These are phyloP conservation scores for Pseudogymnoascus sp. DNA, from an alignment of 2,329 filamentous ascomycete genomes.

Conservation along the genomic window DNA sequence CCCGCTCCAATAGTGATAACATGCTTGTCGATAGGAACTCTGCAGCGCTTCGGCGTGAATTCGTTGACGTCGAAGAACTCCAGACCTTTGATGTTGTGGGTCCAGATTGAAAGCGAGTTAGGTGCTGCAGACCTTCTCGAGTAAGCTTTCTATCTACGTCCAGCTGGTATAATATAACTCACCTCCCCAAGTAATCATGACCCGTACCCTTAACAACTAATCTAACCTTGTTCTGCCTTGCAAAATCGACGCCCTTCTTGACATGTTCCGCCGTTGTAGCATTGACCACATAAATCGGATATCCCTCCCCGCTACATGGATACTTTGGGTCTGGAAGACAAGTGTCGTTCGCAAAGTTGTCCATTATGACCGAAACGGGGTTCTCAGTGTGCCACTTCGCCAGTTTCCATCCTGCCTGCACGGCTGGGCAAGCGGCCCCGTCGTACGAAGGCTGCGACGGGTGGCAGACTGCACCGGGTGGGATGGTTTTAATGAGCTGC, in stretches of 20 bases:
- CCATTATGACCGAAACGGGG: slow-evolving; percentile 32
- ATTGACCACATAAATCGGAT: slow-evolving; percentile 35
- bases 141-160: slow-evolving; percentile 20
- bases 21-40: slow-evolving; percentile 36
- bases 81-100: slow-evolving; percentile 39
- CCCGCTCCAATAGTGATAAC: slow-evolving; percentile 49
- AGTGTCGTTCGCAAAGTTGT: slow-evolving; percentile 44
- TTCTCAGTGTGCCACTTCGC: slow-evolving; percentile 33
- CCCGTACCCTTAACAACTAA: slow-evolving; percentile 38
- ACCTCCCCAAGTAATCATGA: slow-evolving; percentile 32
- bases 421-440: slow-evolving; percentile 27
- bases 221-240: slow-evolving; percentile 29
- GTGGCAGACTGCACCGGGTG: slow-evolving; percentile 42
- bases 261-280: slow-evolving; percentile 20
- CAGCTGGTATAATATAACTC: slow-evolving; percentile 23
- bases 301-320: slow-evolving; percentile 34
- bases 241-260: slow-evolving; percentile 30
- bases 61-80: slow-evolving; percentile 29
- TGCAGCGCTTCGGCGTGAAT: slow-evolving; percentile 38
- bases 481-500: slow-evolving; percentile 35
- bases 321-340: slow-evolving; percentile 37
- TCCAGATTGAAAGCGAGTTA: slow-evolving; percentile 49
- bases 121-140: slow-evolving; percentile 30
- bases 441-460: slow-evolving; percentile 29
- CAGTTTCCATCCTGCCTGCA: slow-evolving; percentile 28